These are phyloP conservation scores for Colletotrichum tanaceti DNA, from an alignment of 2,329 filamentous ascomycete genomes.

Conservation along the genomic window DNA sequence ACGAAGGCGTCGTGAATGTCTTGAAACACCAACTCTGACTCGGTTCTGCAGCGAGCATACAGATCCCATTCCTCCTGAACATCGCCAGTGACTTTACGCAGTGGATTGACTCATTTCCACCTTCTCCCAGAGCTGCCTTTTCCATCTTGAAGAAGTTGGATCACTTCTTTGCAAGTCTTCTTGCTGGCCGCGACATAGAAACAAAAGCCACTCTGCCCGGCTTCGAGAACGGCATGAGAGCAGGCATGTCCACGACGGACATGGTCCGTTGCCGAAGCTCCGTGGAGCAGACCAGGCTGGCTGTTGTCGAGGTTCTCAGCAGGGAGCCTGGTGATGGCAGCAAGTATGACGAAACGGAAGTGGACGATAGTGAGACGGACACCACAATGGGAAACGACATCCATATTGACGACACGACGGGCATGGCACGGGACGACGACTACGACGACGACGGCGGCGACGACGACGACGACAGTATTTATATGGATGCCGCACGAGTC, in stretches of 20 bases:
- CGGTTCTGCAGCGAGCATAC: conserved; percentile 72
- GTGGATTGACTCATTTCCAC: conserved; percentile 78
- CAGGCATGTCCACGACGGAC: conserved; percentile 81
- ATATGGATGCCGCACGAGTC: conserved; percentile 79
- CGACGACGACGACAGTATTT: conserved; percentile 58
- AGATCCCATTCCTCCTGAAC: conserved; percentile 85
- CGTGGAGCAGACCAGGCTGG: conserved; percentile 78
- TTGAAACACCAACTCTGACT: conserved; percentile 13
- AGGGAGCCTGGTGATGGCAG: conserved; percentile 46
- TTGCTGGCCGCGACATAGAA: conserved; percentile 74
- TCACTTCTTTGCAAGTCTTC: conserved; percentile 81
- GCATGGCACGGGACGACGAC: conserved; percentile 53
- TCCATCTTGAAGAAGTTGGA: conserved; percentile 81
- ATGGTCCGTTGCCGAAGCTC: conserved; percentile 88
- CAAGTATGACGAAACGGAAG: conserved; percentile 49
- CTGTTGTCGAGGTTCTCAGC: conserved; percentile 76
- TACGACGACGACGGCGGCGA: conserved; percentile 59
- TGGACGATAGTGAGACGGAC: conserved; percentile 47
- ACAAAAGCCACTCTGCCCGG: conserved; percentile 76
- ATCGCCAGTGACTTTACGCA: conserved; percentile 78
- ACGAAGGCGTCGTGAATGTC: neutral
- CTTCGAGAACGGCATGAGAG: conserved; percentile 69
- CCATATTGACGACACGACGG: conserved; percentile 50
- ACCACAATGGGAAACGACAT: conserved; percentile 47
- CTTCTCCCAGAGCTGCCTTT: conserved; percentile 76